Evolutionary conservation across 768 basidiomycete species (phyloP).

Genomic region (Lactarius indigo): DNA sequence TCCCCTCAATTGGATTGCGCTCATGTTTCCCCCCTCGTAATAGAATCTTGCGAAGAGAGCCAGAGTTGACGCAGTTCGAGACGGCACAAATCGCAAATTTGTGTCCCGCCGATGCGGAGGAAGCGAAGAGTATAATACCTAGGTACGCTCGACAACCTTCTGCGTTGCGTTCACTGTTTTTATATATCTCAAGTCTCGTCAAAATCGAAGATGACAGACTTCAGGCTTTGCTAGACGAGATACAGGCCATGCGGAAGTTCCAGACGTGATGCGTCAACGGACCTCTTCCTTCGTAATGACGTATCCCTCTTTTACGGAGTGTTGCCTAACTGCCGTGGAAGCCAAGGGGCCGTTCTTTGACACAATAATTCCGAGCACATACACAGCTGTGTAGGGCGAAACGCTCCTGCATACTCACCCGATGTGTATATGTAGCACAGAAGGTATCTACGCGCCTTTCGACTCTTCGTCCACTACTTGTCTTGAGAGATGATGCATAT

Average conservation of each 20-base stretch:
- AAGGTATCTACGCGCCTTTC: neutral
- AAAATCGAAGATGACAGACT: slow-evolving; percentile 86
- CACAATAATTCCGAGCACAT: neutral
- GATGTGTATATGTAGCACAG: neutral
- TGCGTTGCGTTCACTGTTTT: slow-evolving; percentile 30
- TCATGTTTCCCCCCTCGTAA: slow-evolving; percentile 10
- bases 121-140: slow-evolving; percentile 87
- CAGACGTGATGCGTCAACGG: slow-evolving; percentile 54
- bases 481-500: neutral
- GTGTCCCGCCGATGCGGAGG: slow-evolving; percentile 83
- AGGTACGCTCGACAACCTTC: slow-evolving; percentile 46
- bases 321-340: neutral
- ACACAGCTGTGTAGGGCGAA: neutral
- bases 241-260: slow-evolving; percentile 88
- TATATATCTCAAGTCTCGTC: slow-evolving; percentile 51
- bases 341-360: neutral
- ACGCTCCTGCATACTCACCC: neutral
- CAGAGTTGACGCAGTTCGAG: slow-evolving; percentile 83
- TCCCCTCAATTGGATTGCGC: neutral
- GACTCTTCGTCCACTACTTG: neutral
- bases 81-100: slow-evolving; percentile 91
- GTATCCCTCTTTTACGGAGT: neutral
- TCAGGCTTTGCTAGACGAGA: slow-evolving; percentile 79
- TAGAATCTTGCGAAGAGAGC: slow-evolving; percentile 77
- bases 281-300: neutral